Percentiles rank a stretch among this genome's conserved stretches.
These are phyloP conservation scores for Phytophthora europaea DNA, from an alignment of 352 stramenopile genomes.

Conservation along the genomic window DNA sequence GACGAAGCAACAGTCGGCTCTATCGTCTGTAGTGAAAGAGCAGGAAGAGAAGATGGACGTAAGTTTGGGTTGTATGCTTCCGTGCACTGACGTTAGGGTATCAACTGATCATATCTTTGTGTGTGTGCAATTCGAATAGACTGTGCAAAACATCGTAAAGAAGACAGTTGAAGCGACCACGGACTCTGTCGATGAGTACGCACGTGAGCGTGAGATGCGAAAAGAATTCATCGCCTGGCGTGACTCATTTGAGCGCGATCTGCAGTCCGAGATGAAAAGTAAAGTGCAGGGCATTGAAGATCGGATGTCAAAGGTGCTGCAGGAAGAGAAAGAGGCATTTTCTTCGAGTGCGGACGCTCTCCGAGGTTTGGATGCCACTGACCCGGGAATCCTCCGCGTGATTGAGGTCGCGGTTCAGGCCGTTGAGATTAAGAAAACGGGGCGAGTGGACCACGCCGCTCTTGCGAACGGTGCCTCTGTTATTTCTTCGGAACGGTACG, in stretches of 20 bases:
- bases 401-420: conserved; percentile 62
- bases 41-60: conserved; percentile 61
- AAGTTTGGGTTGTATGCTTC: conserved; percentile 16
- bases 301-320: conserved; percentile 65
- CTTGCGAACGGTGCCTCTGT: conserved; percentile 75
- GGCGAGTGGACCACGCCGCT: conserved; percentile 70
- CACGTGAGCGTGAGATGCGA: conserved; percentile 23
- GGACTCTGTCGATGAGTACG: conserved; percentile 16
- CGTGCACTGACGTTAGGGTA: conserved; percentile 7
- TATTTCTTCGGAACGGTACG: conserved; percentile 67
- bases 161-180: conserved; percentile 8
- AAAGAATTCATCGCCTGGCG: conserved; percentile 49
- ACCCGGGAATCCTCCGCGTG: conserved; percentile 54
- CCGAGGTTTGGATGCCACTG: conserved; percentile 57
- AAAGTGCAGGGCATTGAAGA: conserved; percentile 69
- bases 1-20: conserved; percentile 38
- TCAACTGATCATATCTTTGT: conserved; percentile 8
- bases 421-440: conserved; percentile 68
- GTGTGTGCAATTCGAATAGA: conserved; percentile 19
- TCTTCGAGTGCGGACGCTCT: conserved; percentile 64
- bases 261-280: conserved; percentile 57
- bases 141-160: conserved; percentile 36
- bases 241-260: conserved; percentile 43
- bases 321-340: conserved; percentile 67
- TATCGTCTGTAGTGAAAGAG: conserved; percentile 41